Evolutionary conservation across 2,329 filamentous ascomycete genomes (phyloP), one percentile per base, ranked within the genome.

Genomic region (Penicillium sp.): DNA sequence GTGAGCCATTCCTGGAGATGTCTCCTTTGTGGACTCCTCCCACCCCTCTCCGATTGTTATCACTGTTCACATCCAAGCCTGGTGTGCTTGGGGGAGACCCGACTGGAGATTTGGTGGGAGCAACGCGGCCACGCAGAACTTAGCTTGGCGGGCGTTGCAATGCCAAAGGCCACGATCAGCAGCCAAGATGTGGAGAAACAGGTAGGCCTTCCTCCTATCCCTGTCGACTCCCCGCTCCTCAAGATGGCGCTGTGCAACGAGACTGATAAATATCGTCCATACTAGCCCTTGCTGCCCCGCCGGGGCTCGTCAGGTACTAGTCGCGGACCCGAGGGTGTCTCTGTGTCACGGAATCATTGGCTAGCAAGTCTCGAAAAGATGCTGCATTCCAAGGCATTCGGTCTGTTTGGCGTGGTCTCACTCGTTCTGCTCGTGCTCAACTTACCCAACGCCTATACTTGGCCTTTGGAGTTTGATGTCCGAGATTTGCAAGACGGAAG

Each of bases 161-260:
- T 45, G 45, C 32, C 13, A 30, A 21, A 36, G 29, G 39, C 17
- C 8, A 40, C 25, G 36, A 47, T 43, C 33, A n/a, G 33, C 33
- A 19, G 13, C 21, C 31, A 45, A 42, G 52, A 60, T 57, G 57
- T 53, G 56, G 60, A 62, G 58, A 62, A 62, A 17, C 43, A 56
- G 57, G 59, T 62, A 58, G 26, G 47, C 34, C 39, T 29, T 29
- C 25, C 20, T 21, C 27, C 15, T 19, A 33, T 30, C 36, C 27
- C 37, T 34, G 33, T 29, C 32, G 21, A 27, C 15, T 25, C 27
- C 27, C 15, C 31, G 37, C 35, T 33, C 35, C 20, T 11, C 37
- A n/a, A n/a, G 3, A 26, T 35, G 25, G 14, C 20, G 25, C 27
- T 26, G 29, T 31, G 38, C 31, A 29, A 18, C 35, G 39, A 13